Evolutionary conservation across 306 rosid species (phyloP).

Genomic region (Gastrolobium villosum): DNA sequence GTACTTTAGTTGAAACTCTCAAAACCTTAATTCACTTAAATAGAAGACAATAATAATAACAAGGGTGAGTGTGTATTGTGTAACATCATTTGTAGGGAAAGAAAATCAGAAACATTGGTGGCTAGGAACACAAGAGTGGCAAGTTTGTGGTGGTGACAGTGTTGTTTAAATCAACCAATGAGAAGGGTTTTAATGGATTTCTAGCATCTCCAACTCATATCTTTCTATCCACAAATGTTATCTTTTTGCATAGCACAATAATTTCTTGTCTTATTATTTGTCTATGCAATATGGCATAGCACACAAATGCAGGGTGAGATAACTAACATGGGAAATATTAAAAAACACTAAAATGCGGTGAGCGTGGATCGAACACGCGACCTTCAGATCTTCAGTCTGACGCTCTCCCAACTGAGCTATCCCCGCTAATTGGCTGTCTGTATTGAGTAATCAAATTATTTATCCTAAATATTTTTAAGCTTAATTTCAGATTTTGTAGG

Average conservation of each 20-base stretch:
- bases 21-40: background rate
- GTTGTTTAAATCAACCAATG: conserved; percentile 61
- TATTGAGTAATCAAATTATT: no score
- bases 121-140: conserved; percentile 36
- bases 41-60: background rate
- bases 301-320: no score
- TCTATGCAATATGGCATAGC: no score
- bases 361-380: conserved; percentile 45
- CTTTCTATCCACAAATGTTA: conserved; percentile 69
- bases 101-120: conserved; percentile 34
- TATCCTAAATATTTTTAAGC: no score
- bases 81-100: conserved; percentile 32
- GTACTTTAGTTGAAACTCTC: conserved; percentile 15
- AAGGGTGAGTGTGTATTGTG: background rate
- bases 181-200: conserved; percentile 56
- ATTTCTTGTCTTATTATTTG: no score
- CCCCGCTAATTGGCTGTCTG: background rate
- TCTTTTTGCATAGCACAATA: conserved; percentile 27
- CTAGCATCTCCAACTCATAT: conserved; percentile 55
- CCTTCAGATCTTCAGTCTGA: conserved; percentile 46
- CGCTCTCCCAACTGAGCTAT: conserved; percentile 50
- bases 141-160: conserved; percentile 51
- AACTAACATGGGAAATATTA: no score
- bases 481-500: no score
- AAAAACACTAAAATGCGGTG: background rate